These are phyloP conservation scores for Pleurotus citrinopileatus DNA, from an alignment of 768 basidiomycete genomes.

Conservation along the genomic window DNA sequence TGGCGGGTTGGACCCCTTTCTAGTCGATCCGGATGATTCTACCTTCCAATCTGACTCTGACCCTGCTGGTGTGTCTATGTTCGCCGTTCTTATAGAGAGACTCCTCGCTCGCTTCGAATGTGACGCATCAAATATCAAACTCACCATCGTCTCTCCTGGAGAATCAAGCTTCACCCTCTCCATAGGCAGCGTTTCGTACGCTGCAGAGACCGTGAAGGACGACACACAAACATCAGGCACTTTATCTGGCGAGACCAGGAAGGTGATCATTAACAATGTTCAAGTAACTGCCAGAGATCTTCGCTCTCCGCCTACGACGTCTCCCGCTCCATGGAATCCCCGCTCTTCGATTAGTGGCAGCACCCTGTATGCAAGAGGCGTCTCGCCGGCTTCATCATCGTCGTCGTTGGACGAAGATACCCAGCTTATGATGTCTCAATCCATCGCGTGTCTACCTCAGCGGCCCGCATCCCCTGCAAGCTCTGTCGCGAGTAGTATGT, in stretches of 20 bases:
- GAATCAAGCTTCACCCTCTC: slow-evolving; percentile 60
- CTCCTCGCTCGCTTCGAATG: slow-evolving; percentile 79
- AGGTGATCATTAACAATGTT: slow-evolving; percentile 55
- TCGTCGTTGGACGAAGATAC: slow-evolving; percentile 67
- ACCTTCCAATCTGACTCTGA: slow-evolving; percentile 44
- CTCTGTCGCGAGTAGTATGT: slow-evolving; percentile 67
- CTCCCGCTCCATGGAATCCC: slow-evolving; percentile 17
- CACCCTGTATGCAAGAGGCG: slow-evolving; percentile 16
- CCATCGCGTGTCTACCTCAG: slow-evolving; percentile 59
- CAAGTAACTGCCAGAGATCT: slow-evolving; percentile 50
- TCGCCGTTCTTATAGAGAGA: slow-evolving; percentile 77
- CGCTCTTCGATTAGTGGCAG: slow-evolving; percentile 11
- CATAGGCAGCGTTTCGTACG: slow-evolving; percentile 57
- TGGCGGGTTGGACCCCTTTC: slow-evolving; percentile 64
- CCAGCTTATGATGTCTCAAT: slow-evolving; percentile 72
- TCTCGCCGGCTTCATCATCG: slow-evolving; percentile 50
- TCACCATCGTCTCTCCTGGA: slow-evolving; percentile 67
- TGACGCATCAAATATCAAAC: slow-evolving; percentile 61
- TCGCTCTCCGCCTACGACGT: slow-evolving; percentile 8
- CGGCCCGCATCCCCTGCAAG: slow-evolving; percentile 38
- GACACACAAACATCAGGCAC: slow-evolving; percentile 7
- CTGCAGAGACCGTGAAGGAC: slow-evolving; percentile 33
- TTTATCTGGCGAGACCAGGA: slow-evolving; percentile 35
- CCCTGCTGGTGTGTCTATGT: slow-evolving; percentile 74
- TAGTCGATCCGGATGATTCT: slow-evolving; percentile 38